Evolutionary conservation across 2,329 filamentous ascomycete species (phyloP), one percentile per base, ranked within the genome.

Genomic region (Trichoderma sp.): DNA sequence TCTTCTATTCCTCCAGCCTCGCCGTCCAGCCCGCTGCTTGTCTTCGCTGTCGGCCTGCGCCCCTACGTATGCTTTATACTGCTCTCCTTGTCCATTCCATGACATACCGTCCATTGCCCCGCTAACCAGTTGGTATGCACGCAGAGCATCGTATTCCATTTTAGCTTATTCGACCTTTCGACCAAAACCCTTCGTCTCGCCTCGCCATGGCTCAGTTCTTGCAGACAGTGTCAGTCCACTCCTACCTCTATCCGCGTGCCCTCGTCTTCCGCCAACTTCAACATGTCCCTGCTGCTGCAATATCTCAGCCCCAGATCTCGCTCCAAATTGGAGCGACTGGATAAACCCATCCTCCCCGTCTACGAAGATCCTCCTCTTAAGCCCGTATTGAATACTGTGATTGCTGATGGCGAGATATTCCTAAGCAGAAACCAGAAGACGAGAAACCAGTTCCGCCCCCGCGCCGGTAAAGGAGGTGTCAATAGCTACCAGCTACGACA

Each of bases 401-500:
- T 75, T 73, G 75, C 80, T 81, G 74, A 80, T 73, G 70, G 68
- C 69, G 71, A 73, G 31, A 72, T 59, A 58, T 57, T 73, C 31
- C 61, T 70, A 29, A 71, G 77, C 78, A 96, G 93, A 75, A 96
- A 96, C 83, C 91, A 94, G 80, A 91, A 94, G 77, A 93, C 92
- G 74, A 90, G 92, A 81, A 94, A 92, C 77, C 92, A 96, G 74
- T 98, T 98, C 85, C 93, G 94, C 78, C 93, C 95, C 47, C 92
- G 94, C 76, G 91, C 91, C 72, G 91, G 91, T 77, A 96, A 96
- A 80, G 94, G 94, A 69, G 96, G 93, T 66, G 92, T 89, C 75
- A 96, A 86, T 31, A 88, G 85, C 87, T 97, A 97, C 84, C 96
- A 98, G 82, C 86, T 99, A 74, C 91, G 96, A 81, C 96, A 99